These are phyloP conservation scores for Heliosperma pusillum DNA, from an alignment of 148 eudicot species.

Conservation along the genomic window DNA sequence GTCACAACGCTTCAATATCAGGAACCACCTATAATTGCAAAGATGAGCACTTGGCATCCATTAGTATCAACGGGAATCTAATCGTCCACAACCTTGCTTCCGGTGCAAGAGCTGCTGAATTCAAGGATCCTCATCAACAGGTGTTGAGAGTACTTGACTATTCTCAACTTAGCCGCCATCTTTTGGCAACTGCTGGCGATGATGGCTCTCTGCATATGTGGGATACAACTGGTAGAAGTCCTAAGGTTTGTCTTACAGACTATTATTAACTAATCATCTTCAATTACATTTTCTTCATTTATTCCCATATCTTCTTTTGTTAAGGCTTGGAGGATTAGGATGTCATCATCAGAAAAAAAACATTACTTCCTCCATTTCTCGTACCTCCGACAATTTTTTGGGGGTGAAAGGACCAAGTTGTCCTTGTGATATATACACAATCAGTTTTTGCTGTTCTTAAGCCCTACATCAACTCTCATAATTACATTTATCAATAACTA, in stretches of 20 bases:
- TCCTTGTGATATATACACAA: no score
- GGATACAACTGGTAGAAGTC: conserved; percentile 91
- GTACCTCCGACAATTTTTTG: no score
- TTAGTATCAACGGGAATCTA: conserved; percentile 76
- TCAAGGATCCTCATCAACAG: conserved; percentile 91
- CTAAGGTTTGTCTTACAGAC: conserved; percentile 55
- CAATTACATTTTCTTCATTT: background rate
- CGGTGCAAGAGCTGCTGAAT: conserved; percentile 77
- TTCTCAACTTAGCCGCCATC: conserved; percentile 90
- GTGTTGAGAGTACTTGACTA: conserved; percentile 92
- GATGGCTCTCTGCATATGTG: conserved; percentile 95
- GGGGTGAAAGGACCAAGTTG: no score
- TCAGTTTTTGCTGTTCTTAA: no score
- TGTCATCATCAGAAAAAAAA: no score
- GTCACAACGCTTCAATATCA: conserved; percentile 82
- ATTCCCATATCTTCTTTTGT: background rate
- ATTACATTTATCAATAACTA: no score
- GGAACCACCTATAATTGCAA: conserved; percentile 82
- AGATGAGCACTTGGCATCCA: conserved; percentile 97
- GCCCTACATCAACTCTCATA: no score
- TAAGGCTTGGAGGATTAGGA: background rate
- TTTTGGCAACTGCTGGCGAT: conserved; percentile 95
- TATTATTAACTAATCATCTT: conserved; percentile 4
- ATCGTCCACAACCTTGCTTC: conserved; percentile 98
- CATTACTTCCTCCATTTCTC: no score